Evolutionary conservation across 1,139 yeast genomes (phyloP).

Genomic region (Candida albicans): DNA sequence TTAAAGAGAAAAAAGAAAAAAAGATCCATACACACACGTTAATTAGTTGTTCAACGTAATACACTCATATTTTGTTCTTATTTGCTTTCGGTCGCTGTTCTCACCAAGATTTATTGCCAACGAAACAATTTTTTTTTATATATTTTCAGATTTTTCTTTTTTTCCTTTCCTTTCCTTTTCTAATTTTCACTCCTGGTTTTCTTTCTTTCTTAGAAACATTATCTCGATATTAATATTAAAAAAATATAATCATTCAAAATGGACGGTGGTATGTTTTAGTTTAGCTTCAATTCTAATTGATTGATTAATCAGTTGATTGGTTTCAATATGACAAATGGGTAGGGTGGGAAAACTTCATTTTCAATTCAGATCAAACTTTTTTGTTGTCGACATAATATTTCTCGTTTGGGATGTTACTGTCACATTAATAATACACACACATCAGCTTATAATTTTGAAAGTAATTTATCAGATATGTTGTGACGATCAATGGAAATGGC

Average conservation of each 20-base stretch:
- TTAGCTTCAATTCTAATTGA: constrained; percentile 10
- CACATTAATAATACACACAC: too few relatives aligned
- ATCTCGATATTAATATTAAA: background rate
- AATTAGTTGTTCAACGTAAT: background rate
- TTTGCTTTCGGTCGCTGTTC: constrained; percentile 1
- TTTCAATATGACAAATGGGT: too few relatives aligned
- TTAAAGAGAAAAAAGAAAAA: background rate
- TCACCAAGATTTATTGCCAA: constrained; percentile 3
- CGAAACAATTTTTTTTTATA: constrained; percentile 15
- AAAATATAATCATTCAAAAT: constrained; percentile 23
- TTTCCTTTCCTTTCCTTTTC: background rate
- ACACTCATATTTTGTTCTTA: constrained; percentile 3
- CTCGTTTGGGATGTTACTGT: too few relatives aligned
- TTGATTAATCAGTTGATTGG: constrained; percentile 13
- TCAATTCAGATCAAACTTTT: too few relatives aligned
- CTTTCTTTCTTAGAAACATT: constrained; percentile 1
- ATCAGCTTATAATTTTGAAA: too few relatives aligned
- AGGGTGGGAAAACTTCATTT: too few relatives aligned
- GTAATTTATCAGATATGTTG: too few relatives aligned
- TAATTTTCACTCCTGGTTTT: background rate
- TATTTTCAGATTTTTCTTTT: constrained; percentile 9
- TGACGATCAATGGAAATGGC: too few relatives aligned
- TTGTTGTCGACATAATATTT: too few relatives aligned
- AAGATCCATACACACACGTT: constrained; percentile 3
- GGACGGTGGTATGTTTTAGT: constrained; percentile 48